Evolutionary conservation across 352 stramenopile genomes (phyloP).

Genomic region (Phytophthora vignae): DNA sequence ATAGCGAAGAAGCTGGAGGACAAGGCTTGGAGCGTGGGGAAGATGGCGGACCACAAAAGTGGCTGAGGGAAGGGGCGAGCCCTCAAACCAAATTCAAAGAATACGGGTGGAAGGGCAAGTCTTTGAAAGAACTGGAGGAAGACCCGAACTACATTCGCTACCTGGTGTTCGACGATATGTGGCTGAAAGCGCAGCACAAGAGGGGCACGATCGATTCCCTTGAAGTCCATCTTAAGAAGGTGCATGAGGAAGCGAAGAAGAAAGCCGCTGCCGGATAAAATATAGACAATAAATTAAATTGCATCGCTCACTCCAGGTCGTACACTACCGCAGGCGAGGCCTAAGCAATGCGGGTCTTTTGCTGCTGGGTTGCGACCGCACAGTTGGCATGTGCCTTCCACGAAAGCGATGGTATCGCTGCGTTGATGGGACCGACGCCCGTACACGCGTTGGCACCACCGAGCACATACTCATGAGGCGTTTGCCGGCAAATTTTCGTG

Average conservation of each 20-base stretch:
- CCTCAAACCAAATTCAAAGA: not conserved
- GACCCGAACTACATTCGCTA: conserved; percentile 7
- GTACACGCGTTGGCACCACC: too few relatives aligned
- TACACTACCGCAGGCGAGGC: too few relatives aligned
- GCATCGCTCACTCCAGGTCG: too few relatives aligned
- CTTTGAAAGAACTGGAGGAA: not conserved
- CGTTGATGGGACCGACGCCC: too few relatives aligned
- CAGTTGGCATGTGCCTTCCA: too few relatives aligned
- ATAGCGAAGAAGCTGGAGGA: not conserved
- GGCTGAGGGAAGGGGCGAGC: not conserved
- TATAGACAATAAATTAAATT: not conserved
- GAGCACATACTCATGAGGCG: too few relatives aligned
- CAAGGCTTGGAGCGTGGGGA: not conserved
- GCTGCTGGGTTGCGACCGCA: too few relatives aligned
- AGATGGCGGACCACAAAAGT: conserved; percentile 4
- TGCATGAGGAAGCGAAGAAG: conserved; percentile 13
- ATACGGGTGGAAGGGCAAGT: conserved; percentile 5
- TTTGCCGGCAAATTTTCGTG: too few relatives aligned
- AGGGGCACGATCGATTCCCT: not conserved
- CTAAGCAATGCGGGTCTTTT: too few relatives aligned
- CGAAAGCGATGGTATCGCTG: too few relatives aligned
- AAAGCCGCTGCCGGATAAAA: not conserved
- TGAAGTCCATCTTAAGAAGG: not conserved
- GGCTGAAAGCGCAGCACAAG: conserved; percentile 14
- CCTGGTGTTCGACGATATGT: conserved; percentile 15